phyloP scores from a whole-genome alignment of 1,139 yeast species.

The Pichia norvegensis region DNA sequence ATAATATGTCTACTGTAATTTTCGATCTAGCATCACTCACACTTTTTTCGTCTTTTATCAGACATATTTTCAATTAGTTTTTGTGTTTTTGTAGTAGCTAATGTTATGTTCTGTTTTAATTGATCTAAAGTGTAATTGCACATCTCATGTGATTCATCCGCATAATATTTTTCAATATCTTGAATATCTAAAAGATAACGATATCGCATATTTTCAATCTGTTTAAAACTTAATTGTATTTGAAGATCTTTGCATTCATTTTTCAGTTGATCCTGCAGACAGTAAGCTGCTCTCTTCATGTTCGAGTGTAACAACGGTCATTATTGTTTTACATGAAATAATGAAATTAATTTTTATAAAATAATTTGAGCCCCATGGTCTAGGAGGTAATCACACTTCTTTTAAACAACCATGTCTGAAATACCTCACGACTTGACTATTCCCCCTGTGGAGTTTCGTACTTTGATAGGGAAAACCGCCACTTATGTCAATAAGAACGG shows the following conservation, averaged over 20 bases:
- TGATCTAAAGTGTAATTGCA: background rate
- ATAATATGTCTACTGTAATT: no score
- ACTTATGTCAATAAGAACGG: conserved; percentile 68
- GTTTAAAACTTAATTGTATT: background rate
- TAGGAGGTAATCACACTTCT: background rate
- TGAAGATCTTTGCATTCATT: background rate
- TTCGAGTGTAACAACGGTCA: no score
- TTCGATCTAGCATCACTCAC: no score
- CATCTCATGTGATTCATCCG: conserved; percentile 10
- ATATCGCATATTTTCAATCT: background rate
- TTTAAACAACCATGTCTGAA: background rate
- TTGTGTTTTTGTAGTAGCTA: background rate
- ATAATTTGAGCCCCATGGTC: background rate
- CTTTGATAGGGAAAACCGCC: conserved; percentile 64
- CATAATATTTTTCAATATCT: conserved; percentile 8
- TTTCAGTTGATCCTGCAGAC: background rate
- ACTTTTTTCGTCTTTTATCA: background rate
- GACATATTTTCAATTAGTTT: background rate
- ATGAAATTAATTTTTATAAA: background rate
- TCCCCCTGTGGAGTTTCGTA: conserved; percentile 53
- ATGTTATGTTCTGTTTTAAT: background rate
- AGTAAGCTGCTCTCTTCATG: background rate
- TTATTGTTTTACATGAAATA: no score
- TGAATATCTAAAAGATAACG: conserved; percentile 3
- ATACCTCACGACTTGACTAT: conserved; percentile 28